phyloP scores from a whole-genome alignment of 2,329 filamentous ascomycete genomes.

The Talaromyces piceae region DNA sequence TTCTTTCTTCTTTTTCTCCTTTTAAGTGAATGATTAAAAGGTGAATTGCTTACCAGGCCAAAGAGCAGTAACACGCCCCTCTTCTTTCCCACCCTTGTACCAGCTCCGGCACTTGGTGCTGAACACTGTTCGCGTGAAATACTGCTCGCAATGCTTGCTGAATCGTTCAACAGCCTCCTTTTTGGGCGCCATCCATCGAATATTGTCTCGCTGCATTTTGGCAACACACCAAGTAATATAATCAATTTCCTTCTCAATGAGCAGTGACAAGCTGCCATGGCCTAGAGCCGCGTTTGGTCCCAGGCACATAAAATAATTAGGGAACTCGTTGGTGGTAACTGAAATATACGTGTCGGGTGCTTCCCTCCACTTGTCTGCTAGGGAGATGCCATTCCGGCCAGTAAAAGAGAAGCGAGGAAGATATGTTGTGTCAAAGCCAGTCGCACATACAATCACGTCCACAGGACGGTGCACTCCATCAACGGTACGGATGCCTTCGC shows the following conservation, averaged over 20 bases:
- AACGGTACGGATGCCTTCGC: constrained; percentile 23
- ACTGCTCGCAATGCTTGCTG: constrained; percentile 5
- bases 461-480: constrained; percentile 14
- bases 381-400: constrained; percentile 29
- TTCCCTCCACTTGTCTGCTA: constrained; percentile 40
- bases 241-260: constrained; percentile 7
- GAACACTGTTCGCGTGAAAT: constrained; percentile 8
- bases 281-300: constrained; percentile 31
- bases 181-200: constrained; percentile 16
- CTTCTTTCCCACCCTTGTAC: constrained; percentile 16
- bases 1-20: too few species aligned
- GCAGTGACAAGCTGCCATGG: constrained; percentile 23
- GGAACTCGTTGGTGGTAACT: constrained; percentile 39
- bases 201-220: constrained; percentile 10
- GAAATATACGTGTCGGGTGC: constrained; percentile 40
- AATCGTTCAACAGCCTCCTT: constrained; percentile 8
- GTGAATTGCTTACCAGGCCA: constrained; percentile 16
- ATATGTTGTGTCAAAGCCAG: constrained; percentile 34
- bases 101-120: constrained; percentile 8
- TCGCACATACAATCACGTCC: constrained; percentile 30
- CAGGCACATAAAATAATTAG: constrained; percentile 37
- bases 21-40: too few species aligned
- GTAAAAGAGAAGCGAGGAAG: constrained; percentile 40
- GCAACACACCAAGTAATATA: constrained; percentile 10
- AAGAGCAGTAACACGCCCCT: constrained; percentile 16